Conservation (phyloP, 2,329 filamentous ascomycete species). For the Neophaeococcomyces mojaviensis region DNA sequence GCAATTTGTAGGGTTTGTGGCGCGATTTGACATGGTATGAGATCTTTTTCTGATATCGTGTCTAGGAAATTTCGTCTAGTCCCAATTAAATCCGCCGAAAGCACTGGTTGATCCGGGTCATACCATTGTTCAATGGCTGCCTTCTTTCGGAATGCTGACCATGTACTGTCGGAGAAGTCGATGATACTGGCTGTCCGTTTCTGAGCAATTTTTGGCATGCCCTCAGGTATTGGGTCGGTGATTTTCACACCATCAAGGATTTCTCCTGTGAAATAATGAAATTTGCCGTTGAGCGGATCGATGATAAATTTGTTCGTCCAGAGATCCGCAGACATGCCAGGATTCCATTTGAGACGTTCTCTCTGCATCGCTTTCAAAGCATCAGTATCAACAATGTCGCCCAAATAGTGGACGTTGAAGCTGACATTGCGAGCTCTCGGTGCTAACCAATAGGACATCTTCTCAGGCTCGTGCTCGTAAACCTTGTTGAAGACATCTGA, state of each 20-base stretch:
- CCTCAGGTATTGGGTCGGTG: constrained; percentile 56
- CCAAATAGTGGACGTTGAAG: not conserved
- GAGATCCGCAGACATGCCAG: constrained; percentile 31
- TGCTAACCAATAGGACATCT: constrained; percentile 77
- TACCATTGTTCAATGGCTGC: constrained; percentile 32
- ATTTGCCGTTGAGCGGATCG: constrained; percentile 50
- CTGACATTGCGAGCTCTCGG: constrained; percentile 37
- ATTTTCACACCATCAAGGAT: constrained; percentile 50
- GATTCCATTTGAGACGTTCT: constrained; percentile 40
- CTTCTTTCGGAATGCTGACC: constrained; percentile 13
- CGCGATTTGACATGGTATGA: constrained; percentile 57
- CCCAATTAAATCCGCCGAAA: constrained; percentile 65
- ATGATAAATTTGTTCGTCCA: constrained; percentile 47
- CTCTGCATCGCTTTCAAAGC: constrained; percentile 27
- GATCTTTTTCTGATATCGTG: constrained; percentile 47
- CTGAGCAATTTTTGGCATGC: constrained; percentile 31
- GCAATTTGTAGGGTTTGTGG: constrained; percentile 72
- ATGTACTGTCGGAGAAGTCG: constrained; percentile 71
- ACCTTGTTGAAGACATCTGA: constrained; percentile 82
- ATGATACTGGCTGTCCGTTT: constrained; percentile 60
- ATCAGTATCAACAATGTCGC: constrained; percentile 14
- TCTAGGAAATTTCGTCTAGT: constrained; percentile 80
- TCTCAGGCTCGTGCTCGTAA: constrained; percentile 56
- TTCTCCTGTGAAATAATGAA: constrained; percentile 48
- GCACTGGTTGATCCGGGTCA: constrained; percentile 67